Base-by-base conservation (phyloP, 2,329 filamentous ascomycete species). In the Capronia coronata region DNA sequence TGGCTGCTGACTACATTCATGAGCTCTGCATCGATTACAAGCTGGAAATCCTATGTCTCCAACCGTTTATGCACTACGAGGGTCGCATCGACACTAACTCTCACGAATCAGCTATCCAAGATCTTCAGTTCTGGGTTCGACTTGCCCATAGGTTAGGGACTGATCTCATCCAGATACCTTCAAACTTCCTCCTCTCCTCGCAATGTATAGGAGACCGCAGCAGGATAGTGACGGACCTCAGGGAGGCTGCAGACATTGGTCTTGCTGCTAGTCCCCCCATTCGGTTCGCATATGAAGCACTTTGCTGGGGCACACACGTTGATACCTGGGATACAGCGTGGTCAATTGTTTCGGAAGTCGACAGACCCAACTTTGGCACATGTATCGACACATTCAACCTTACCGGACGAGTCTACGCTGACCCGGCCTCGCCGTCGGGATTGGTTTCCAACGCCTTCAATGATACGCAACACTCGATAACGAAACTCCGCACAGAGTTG, bases 351-450 rank as follows among this genome's bases (percentile, higher is more conserved):
- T 67, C 74, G 58, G 69, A 68, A 2, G 84, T 89, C 22, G 73
- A 86, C 64, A 67, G 83, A 6, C 66, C 75, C 7, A 90, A 90
- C 65, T 87, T 90, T 62, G 86, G 86, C 6, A 70, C 88, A 34
- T 88, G 84, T 62, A 72, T 90, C 19, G 86, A 90, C 65, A 87
- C 82, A 0, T 90, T 87, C 69, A 87, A 90, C 65, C 84, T 90
- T 51, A 78, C 84, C 0, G 85, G 79, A 0, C 70, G 80, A 4
- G 77, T 87, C 51, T 90, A 79, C 57, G 86, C 82, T 0, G 84
- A 90, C 60, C 86, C 85, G 0, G 66, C 78, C 0, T 65, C 73
- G 0, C 56, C 68, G 0, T 70, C 70, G 0, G 78, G 83, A 2
- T 73, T 73, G 56, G 77, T 70, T 0, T 56, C 67, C 0, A 71